phyloP scores from a whole-genome alignment of 768 basidiomycete species.

The Pisolithus microcarpus region DNA sequence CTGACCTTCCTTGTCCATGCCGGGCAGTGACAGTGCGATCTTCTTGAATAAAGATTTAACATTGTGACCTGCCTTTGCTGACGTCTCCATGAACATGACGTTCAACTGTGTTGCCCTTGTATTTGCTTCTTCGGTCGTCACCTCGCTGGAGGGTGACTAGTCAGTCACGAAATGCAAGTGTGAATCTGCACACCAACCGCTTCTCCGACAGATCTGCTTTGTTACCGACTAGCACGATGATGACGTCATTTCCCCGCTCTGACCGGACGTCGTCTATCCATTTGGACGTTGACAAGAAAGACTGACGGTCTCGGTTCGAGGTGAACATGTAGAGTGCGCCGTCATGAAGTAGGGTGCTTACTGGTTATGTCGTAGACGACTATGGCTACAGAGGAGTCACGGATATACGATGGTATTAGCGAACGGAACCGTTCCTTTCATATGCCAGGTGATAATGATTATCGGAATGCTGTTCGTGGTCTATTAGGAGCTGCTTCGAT shows the following conservation, averaged over 20 bases:
- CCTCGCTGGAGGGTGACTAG: conserved; percentile 58
- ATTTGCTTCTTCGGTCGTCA: conserved; percentile 96
- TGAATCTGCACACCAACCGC: conserved; percentile 49
- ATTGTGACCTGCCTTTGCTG: conserved; percentile 98
- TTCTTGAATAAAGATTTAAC: conserved; percentile 99
- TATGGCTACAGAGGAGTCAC: conserved; percentile 97
- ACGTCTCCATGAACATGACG: conserved; percentile 99
- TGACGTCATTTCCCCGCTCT: conserved; percentile 95
- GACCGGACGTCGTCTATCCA: conserved; percentile 99
- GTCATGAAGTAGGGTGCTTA: conserved; percentile 33
- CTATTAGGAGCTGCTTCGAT: neutral
- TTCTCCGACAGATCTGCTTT: conserved; percentile 99
- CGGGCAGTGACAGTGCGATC: conserved; percentile 96
- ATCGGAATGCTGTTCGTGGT: neutral
- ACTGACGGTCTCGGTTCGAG: conserved; percentile 68
- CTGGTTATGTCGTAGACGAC: conserved; percentile 99
- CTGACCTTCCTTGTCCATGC: conserved; percentile 81
- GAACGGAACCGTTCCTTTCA: conserved; percentile 91
- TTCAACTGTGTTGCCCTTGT: conserved; percentile 82
- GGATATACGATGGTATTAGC: conserved; percentile 96
- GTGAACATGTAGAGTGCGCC: conserved; percentile 2
- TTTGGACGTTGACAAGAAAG: conserved; percentile 97
- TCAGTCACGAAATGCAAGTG: conserved; percentile 3
- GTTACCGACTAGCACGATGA: conserved; percentile 97
- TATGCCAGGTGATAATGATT: neutral